Conservation (phyloP, 352 stramenopile genomes). For the Phytophthora macrochlamydospora region DNA sequence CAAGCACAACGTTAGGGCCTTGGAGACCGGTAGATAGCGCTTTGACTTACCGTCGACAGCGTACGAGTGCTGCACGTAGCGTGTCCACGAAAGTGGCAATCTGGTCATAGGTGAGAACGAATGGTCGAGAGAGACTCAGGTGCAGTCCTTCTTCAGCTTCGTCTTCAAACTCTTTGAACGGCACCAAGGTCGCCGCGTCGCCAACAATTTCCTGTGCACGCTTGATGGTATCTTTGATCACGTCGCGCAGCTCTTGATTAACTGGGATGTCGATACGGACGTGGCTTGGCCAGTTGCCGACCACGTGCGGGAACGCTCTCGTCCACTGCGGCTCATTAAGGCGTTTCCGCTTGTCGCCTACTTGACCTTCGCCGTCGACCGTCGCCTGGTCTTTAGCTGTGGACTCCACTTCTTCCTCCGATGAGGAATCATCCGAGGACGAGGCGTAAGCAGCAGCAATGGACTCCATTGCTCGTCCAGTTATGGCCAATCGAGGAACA, state of each 20-base stretch:
- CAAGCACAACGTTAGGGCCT: neutral
- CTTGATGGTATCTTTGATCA: constrained; percentile 36
- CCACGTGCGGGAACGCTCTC: constrained; percentile 73
- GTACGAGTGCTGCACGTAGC: constrained; percentile 71
- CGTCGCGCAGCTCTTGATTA: constrained; percentile 23
- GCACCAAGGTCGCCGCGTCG: constrained; percentile 36
- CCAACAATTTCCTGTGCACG: constrained; percentile 36
- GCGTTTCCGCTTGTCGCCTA: constrained; percentile 55
- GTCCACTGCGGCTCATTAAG: constrained; percentile 46
- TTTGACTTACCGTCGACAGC: constrained; percentile 57
- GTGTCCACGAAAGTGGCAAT: constrained; percentile 74
- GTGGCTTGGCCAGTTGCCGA: constrained; percentile 86
- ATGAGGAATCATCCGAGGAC: constrained; percentile 27
- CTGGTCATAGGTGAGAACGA: constrained; percentile 70
- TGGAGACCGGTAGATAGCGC: neutral
- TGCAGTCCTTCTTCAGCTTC: constrained; percentile 37
- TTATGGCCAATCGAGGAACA: neutral
- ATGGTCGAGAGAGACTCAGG: constrained; percentile 80
- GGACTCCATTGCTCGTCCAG: constrained; percentile 42
- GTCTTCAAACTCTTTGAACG: constrained; percentile 31
- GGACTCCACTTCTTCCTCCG: constrained; percentile 24
- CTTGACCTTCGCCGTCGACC: neutral
- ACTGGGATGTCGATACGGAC: constrained; percentile 56
- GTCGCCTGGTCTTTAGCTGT: neutral
- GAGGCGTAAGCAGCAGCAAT: constrained; percentile 43